Evolutionary conservation across 2,329 filamentous ascomycete genomes (phyloP).

Genomic region (Xylaria sp.): DNA sequence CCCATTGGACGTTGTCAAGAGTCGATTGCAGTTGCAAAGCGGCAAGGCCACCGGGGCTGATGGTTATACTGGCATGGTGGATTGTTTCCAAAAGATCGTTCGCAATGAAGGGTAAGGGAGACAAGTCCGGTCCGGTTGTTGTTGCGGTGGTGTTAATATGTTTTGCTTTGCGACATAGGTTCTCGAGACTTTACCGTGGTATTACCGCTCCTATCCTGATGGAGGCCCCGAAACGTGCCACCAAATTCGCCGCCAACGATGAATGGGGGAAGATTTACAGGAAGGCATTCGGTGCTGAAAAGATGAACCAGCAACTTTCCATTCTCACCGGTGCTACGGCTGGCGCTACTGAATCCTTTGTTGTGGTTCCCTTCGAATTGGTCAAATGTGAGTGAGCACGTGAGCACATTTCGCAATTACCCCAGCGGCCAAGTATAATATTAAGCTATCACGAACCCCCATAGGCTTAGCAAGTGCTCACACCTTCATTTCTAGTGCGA

Average conservation of each 20-base stretch:
- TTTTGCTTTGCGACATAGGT: constrained; percentile 59
- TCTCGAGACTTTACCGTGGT: constrained; percentile 91
- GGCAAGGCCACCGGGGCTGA: constrained; percentile 76
- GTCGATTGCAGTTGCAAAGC: constrained; percentile 92
- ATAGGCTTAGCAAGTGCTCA: constrained; percentile 2
- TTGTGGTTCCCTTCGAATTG: constrained; percentile 87
- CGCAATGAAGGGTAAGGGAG: constrained; percentile 82
- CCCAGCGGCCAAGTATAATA: not conserved
- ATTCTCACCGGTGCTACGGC: constrained; percentile 93
- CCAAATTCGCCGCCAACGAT: constrained; percentile 99
- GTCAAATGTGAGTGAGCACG: constrained; percentile 66
- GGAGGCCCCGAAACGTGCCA: constrained; percentile 88
- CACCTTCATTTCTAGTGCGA: constrained; percentile 63
- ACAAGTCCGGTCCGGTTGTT: not conserved
- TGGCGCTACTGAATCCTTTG: constrained; percentile 93
- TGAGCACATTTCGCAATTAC: not conserved
- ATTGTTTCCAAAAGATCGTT: constrained; percentile 98
- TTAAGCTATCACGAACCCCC: not conserved
- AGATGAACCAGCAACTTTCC: constrained; percentile 92
- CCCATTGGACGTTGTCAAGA: constrained; percentile 98
- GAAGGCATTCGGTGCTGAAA: constrained; percentile 77
- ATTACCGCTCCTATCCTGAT: constrained; percentile 96
- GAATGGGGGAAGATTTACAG: constrained; percentile 97
- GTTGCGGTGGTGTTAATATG: constrained; percentile 20
- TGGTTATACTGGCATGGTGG: constrained; percentile 93